Evolutionary conservation across 371 early-diverging fungal genomes (phyloP), one percentile per base, ranked within the genome.

Genomic region (Mucor irregularis): DNA sequence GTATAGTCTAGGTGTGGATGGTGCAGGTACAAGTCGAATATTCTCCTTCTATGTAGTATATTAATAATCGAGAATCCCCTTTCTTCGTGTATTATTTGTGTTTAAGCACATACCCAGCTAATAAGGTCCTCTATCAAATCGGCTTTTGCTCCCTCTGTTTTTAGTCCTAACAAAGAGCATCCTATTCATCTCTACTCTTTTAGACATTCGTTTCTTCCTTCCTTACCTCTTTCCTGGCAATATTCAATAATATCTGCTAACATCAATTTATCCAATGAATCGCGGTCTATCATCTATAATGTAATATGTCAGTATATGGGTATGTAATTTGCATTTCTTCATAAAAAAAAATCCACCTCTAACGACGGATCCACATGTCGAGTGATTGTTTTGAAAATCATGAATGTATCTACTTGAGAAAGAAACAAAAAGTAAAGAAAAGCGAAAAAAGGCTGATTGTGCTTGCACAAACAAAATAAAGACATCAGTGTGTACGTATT

Each of bases 171-270:
- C 26, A 22, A 22, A 42, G 22, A 21, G 7, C 5, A 8, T 11
- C 31, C 5, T 16, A 17, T 40, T 40, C 1, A 1, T 40, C 16
- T 40, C 0, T 22, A 22, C 22, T 17, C 21, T 3, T 11, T 35
- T 47, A 21, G 48, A 22, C 28, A 44, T 69, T 5, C 6, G 5
- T 25, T 28, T 4, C 19, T 2, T 42, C 11, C 6, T 38, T 38
- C 9, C 7, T 26, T 45, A 84, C 86, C 84, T 79, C 89, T 73
- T 53, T 88, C 89, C 61, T 85, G 89, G 63, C 90, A 90, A 50
- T 84, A 74, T 35, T 85, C 84, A 34, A 90, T 84, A 25, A 90
- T 64, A 61, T 90, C 89, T 2, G 88, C 90, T 50, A 83, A 74
- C 54, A 83, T 71, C 58, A 84, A 75, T 38, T 77, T 74, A 58